A percentile compares a stretch with the other conserved stretches of the same genome.
Conservation (phyloP, 2,329 filamentous ascomycete genomes). For the Neoscytalidium dimidiatum region DNA sequence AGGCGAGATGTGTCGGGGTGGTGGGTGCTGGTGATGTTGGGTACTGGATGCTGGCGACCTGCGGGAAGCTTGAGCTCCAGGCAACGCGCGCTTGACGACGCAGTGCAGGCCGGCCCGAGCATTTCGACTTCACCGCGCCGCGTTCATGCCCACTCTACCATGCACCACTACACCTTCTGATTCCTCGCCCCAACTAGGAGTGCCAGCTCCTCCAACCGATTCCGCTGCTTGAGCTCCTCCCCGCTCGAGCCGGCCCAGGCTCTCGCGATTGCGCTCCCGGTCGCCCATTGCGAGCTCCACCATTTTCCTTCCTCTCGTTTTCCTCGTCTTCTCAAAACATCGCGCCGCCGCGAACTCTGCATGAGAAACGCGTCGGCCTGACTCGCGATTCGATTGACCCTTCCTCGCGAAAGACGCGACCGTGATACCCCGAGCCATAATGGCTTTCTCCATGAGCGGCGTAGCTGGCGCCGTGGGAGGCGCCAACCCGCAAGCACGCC, state of each 20-base stretch:
- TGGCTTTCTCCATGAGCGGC: slow-evolving; percentile 66
- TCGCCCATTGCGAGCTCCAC: neutral
- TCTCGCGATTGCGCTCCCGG: neutral
- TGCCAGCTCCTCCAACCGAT: neutral
- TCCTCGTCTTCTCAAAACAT: slow-evolving; percentile 11
- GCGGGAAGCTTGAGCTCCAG: slow-evolving; percentile 13
- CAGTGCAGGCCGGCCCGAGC: slow-evolving; percentile 17
- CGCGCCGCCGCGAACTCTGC: slow-evolving; percentile 9
- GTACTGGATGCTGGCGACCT: neutral
- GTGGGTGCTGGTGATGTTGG: neutral
- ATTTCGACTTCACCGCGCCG: slow-evolving; percentile 16
- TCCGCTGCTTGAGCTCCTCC: neutral
- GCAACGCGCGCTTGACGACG: slow-evolving; percentile 18
- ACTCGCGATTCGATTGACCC: neutral
- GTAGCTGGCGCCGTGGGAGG: slow-evolving; percentile 46
- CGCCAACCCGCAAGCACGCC: slow-evolving; percentile 43
- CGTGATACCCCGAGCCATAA: slow-evolving; percentile 34
- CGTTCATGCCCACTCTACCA: neutral
- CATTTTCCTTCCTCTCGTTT: neutral
- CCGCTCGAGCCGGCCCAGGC: slow-evolving; percentile 2
- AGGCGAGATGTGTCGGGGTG: neutral
- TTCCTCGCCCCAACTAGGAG: neutral
- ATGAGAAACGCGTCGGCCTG: neutral
- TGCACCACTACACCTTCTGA: slow-evolving; percentile 4
- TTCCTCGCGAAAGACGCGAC: neutral